Conservation (phyloP, 2,329 filamentous ascomycete species). For the Hypoxylon sp. region DNA sequence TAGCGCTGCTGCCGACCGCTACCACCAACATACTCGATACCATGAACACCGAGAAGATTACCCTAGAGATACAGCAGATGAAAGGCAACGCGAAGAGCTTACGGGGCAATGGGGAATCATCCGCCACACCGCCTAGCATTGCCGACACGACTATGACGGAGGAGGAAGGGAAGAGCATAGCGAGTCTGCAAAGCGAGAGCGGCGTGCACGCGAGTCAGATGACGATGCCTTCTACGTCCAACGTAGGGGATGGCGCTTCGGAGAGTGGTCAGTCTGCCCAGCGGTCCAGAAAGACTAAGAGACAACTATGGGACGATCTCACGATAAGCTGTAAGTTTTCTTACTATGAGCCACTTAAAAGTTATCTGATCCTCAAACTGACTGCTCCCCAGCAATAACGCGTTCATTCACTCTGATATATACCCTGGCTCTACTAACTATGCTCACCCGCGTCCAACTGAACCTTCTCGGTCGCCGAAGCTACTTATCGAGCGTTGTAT, state of each 20-base stretch:
- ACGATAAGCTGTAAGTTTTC: slow-evolving; percentile 83
- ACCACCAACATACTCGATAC: slow-evolving; percentile 87
- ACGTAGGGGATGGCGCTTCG: slow-evolving; percentile 49
- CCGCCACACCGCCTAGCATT: slow-evolving; percentile 61
- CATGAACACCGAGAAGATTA: slow-evolving; percentile 90
- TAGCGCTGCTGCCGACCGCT: slow-evolving; percentile 92
- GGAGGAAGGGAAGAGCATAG: slow-evolving; percentile 81
- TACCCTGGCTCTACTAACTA: slow-evolving; percentile 84
- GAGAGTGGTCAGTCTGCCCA: slow-evolving; percentile 54
- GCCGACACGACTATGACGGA: slow-evolving; percentile 78
- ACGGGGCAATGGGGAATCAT: slow-evolving; percentile 59
- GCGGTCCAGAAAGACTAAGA: slow-evolving; percentile 78
- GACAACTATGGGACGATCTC: slow-evolving; percentile 95
- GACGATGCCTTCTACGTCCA: slow-evolving; percentile 61
- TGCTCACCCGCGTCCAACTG: slow-evolving; percentile 93
- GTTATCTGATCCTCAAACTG: slow-evolving; percentile 4
- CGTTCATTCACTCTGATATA: slow-evolving; percentile 92
- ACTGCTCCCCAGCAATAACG: slow-evolving; percentile 73
- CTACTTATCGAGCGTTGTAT: slow-evolving; percentile 94
- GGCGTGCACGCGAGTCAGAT: slow-evolving; percentile 85
- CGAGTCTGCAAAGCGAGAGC: slow-evolving; percentile 79
- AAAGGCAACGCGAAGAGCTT: slow-evolving; percentile 73
- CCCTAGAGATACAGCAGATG: slow-evolving; percentile 92
- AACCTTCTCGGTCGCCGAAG: slow-evolving; percentile 95
- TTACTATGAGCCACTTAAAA: not conserved